Conservation (phyloP, 2,329 filamentous ascomycete genomes). For the Nemania sp. region DNA sequence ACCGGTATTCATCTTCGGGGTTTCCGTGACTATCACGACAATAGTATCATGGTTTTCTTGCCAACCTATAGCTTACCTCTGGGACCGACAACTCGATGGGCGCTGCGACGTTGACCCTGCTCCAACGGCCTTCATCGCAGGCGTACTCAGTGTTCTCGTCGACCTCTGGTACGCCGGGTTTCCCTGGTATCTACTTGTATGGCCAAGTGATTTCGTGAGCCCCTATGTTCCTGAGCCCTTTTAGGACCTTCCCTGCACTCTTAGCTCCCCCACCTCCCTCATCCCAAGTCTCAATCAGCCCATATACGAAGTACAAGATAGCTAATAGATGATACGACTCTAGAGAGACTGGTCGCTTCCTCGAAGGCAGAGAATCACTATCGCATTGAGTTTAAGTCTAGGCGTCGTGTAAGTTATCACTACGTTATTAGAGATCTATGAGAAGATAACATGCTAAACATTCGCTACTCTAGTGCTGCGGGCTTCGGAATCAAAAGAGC, state of each 20-base stretch:
- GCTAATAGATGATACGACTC: background rate
- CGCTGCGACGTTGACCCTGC: conserved; percentile 15
- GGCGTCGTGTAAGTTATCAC: conserved; percentile 28
- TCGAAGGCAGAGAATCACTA: conserved; percentile 17
- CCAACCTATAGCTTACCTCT: conserved; percentile 22
- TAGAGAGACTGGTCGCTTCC: conserved; percentile 2
- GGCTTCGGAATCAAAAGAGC: conserved; percentile 18
- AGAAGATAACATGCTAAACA: background rate
- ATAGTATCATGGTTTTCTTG: conserved; percentile 26
- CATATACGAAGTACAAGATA: background rate
- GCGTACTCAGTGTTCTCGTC: conserved; percentile 15
- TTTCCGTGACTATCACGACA: background rate
- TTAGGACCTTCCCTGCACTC: background rate
- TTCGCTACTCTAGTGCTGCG: conserved; percentile 7
- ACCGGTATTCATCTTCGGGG: conserved; percentile 30
- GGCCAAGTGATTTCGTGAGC: background rate
- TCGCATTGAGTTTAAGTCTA: conserved; percentile 25
- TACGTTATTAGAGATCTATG: background rate
- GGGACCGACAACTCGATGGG: conserved; percentile 27
- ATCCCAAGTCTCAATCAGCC: background rate
- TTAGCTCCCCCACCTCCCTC: too few species aligned
- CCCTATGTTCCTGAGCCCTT: background rate
- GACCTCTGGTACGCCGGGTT: conserved; percentile 26
- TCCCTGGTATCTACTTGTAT: conserved; percentile 25
- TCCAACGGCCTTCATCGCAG: conserved; percentile 14